A percentile compares a stretch with the other conserved stretches of the same genome.
Evolutionary conservation across 495 filamentous ascomycete genomes (phyloP).

Genomic region (Gamarada debralockiae): DNA sequence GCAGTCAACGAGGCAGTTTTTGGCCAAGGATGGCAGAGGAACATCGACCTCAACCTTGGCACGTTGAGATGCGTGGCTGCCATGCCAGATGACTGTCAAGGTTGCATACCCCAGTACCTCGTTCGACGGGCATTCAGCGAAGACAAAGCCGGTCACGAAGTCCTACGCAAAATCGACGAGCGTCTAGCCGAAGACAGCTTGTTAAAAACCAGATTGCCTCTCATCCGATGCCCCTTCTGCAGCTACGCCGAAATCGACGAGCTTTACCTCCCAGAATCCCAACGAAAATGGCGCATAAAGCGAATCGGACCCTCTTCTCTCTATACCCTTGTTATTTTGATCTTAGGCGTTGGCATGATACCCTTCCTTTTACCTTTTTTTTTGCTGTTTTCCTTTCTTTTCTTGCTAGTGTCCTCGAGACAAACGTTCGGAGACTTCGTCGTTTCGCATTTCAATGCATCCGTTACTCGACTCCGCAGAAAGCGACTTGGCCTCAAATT

Average conservation of each 20-base stretch:
- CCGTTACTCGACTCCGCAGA: constrained; percentile 60
- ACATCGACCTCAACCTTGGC: constrained; percentile 62
- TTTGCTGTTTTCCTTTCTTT: constrained; percentile 34
- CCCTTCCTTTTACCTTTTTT: constrained; percentile 50
- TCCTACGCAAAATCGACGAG: constrained; percentile 68
- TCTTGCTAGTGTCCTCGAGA: constrained; percentile 34
- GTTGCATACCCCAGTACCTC: constrained; percentile 61
- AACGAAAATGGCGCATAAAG: constrained; percentile 46
- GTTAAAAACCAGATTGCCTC: constrained; percentile 63
- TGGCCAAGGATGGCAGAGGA: constrained; percentile 87
- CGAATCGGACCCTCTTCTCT: constrained; percentile 30
- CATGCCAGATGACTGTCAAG: constrained; percentile 62
- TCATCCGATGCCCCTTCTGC: constrained; percentile 88
- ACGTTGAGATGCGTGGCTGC: constrained; percentile 80
- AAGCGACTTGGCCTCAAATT: constrained; percentile 68
- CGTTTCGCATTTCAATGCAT: constrained; percentile 39
- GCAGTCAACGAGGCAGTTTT: constrained; percentile 82
- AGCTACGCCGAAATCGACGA: constrained; percentile 85
- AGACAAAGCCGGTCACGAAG: constrained; percentile 63
- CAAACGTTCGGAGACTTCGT: constrained; percentile 32
- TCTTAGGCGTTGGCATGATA: constrained; percentile 38
- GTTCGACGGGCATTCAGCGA: constrained; percentile 68
- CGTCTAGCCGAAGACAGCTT: constrained; percentile 70
- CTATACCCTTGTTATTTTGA: constrained; percentile 38
- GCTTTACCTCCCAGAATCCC: constrained; percentile 54